These are phyloP conservation scores for Conticribra weissflogii DNA, from an alignment of 108 stramenopile genomes.

Conservation along the genomic window DNA sequence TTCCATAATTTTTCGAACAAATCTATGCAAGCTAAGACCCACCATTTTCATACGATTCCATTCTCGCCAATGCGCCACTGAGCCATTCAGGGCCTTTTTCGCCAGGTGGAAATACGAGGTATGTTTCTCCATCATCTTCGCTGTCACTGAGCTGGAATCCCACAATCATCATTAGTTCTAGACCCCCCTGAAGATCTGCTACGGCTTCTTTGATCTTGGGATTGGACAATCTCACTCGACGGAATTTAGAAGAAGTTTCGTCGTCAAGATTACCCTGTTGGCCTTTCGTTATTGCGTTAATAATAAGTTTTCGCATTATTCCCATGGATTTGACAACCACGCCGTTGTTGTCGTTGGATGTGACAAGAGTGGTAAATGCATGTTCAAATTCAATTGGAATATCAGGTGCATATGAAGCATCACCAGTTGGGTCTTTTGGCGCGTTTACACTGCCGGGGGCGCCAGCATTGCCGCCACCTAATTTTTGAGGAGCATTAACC, in stretches of 20 bases:
- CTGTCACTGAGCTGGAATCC: slow-evolving; percentile 72
- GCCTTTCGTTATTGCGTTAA: slow-evolving; percentile 84
- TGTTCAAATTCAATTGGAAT: slow-evolving; percentile 52
- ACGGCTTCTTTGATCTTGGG: slow-evolving; percentile 80
- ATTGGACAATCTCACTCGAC: slow-evolving; percentile 75
- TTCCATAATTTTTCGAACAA: background rate
- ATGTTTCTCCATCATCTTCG: slow-evolving; percentile 67
- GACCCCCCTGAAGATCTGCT: slow-evolving; percentile 66
- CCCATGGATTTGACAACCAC: slow-evolving; percentile 43
- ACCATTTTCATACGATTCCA: slow-evolving; percentile 61
- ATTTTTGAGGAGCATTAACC: slow-evolving; percentile 21
- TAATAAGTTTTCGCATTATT: slow-evolving; percentile 65
- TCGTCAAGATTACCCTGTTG: slow-evolving; percentile 47
- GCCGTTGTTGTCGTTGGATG: slow-evolving; percentile 33
- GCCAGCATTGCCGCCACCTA: slow-evolving; percentile 9
- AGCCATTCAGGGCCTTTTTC: slow-evolving; percentile 57
- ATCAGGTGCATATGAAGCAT: slow-evolving; percentile 1
- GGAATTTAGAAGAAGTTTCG: slow-evolving; percentile 67
- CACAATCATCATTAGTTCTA: slow-evolving; percentile 71
- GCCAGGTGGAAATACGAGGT: slow-evolving; percentile 69
- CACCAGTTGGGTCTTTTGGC: slow-evolving; percentile 44
- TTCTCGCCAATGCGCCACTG: slow-evolving; percentile 47
- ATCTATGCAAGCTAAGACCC: too few relatives aligned
- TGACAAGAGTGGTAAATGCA: slow-evolving; percentile 59
- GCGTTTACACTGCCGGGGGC: slow-evolving; percentile 40